phyloP scores from a whole-genome alignment of 2,329 filamentous ascomycete genomes.

The Beauveria caledonica region DNA sequence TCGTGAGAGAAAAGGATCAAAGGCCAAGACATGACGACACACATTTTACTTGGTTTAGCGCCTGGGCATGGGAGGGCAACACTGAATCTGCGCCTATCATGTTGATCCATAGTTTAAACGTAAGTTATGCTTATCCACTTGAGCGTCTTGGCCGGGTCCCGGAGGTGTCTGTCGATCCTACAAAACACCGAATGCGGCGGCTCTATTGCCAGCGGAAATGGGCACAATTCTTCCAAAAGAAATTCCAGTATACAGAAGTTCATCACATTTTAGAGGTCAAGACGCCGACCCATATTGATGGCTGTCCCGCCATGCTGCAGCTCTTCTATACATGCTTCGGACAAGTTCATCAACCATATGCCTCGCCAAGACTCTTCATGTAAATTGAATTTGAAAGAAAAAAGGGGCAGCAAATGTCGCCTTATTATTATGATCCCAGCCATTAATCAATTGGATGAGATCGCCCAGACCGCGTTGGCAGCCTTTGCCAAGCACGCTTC shows the following conservation, averaged over 20 bases:
- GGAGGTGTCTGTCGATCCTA: neutral
- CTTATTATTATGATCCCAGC: neutral
- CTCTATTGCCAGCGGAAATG: neutral
- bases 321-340: neutral
- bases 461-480: neutral
- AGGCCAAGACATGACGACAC: neutral
- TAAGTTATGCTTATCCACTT: slow-evolving; percentile 7
- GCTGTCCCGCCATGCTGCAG: too few species aligned
- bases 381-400: neutral
- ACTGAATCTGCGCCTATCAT: neutral
- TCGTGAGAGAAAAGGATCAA: neutral
- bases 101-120: neutral
- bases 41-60: neutral
- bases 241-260: neutral
- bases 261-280: neutral
- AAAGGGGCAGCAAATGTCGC: neutral
- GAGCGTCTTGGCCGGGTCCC: neutral
- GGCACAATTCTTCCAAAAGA: neutral
- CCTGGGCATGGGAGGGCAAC: neutral
- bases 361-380: neutral
- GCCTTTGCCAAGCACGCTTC: slow-evolving; percentile 2
- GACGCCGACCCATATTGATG: too few species aligned
- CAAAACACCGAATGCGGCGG: neutral
- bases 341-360: too few species aligned
- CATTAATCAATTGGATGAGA: neutral